These are phyloP conservation scores for Podila verticillata DNA, from an alignment of 192 early-diverging fungal genomes.

Conservation along the genomic window DNA sequence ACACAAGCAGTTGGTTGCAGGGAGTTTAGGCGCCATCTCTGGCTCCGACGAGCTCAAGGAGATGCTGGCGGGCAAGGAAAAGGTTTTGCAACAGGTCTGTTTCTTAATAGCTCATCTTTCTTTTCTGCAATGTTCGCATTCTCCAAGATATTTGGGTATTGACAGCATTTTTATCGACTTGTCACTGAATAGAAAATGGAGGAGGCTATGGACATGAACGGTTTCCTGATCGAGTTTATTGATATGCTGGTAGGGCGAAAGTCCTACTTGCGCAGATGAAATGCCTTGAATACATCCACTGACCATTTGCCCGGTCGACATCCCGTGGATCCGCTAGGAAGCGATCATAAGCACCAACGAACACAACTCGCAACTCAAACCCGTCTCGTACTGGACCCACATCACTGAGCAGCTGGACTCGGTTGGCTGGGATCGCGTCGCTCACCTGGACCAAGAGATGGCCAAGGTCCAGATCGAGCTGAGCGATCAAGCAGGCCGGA, in stretches of 20 bases:
- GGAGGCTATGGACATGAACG: conserved; percentile 25
- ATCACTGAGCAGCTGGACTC: conserved; percentile 32
- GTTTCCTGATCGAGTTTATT: conserved; percentile 37
- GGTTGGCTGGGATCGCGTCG: conserved; percentile 34
- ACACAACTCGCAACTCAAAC: background rate
- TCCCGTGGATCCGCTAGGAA: conserved; percentile 8
- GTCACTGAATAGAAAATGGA: conserved; percentile 25
- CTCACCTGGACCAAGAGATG: conserved; percentile 20
- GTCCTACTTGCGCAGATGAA: background rate
- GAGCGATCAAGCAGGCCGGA: conserved; percentile 24
- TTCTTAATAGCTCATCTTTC: background rate
- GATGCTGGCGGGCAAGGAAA: conserved; percentile 30
- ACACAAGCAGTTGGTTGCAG: background rate
- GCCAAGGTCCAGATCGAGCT: conserved; percentile 21
- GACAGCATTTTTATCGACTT: background rate
- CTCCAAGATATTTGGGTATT: background rate
- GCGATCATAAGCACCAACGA: conserved; percentile 14
- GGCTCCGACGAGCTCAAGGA: conserved; percentile 34
- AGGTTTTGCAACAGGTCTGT: conserved; percentile 34
- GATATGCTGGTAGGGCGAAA: conserved; percentile 11
- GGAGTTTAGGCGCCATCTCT: conserved; percentile 11
- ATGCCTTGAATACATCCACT: too few species aligned
- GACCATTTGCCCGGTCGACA: background rate
- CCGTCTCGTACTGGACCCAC: conserved; percentile 23
- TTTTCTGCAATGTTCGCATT: background rate